Percentiles rank a stretch among this genome's conserved stretches.
Conservation (phyloP, 2,329 filamentous ascomycete species). For the Diaporthe batatas region DNA sequence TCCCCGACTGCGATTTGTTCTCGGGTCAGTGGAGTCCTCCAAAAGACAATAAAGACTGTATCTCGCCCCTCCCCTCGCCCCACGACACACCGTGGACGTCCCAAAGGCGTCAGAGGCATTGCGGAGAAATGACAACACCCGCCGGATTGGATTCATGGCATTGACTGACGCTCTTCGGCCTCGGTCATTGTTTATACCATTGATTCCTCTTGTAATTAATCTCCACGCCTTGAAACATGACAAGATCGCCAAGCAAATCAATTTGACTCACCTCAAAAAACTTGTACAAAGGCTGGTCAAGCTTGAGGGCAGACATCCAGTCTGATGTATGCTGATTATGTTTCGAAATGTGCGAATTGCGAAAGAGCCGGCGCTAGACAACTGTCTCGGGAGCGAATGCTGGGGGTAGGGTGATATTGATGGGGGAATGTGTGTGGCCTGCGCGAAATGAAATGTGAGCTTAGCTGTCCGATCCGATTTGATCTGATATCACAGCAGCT, state of each 20-base stretch:
- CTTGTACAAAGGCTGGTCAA: slow-evolving; percentile 68
- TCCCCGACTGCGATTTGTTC: slow-evolving; percentile 59
- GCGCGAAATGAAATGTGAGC: slow-evolving; percentile 44
- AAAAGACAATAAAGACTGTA: not conserved
- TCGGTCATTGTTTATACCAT: not conserved
- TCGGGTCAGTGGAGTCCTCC: slow-evolving; percentile 23
- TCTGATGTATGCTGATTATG: slow-evolving; percentile 51
- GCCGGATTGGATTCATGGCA: not conserved
- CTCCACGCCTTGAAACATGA: not conserved
- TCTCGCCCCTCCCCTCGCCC: not conserved
- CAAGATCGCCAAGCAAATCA: not conserved
- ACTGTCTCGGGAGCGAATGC: slow-evolving; percentile 53
- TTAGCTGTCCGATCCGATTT: slow-evolving; percentile 34
- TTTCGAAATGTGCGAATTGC: slow-evolving; percentile 40
- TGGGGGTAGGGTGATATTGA: slow-evolving; percentile 19
- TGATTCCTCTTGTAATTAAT: not conserved
- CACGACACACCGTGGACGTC: no score
- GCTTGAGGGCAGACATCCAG: slow-evolving; percentile 72
- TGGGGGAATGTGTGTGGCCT: slow-evolving; percentile 21
- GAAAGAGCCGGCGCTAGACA: slow-evolving; percentile 49
- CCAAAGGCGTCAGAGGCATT: not conserved
- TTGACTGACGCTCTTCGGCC: not conserved
- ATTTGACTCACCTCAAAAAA: slow-evolving; percentile 68
- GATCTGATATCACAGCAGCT: slow-evolving; percentile 37
- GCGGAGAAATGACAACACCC: not conserved